These are phyloP conservation scores for Pharnaceum exiguum DNA, from an alignment of 148 eudicot genomes.

Conservation along the genomic window DNA sequence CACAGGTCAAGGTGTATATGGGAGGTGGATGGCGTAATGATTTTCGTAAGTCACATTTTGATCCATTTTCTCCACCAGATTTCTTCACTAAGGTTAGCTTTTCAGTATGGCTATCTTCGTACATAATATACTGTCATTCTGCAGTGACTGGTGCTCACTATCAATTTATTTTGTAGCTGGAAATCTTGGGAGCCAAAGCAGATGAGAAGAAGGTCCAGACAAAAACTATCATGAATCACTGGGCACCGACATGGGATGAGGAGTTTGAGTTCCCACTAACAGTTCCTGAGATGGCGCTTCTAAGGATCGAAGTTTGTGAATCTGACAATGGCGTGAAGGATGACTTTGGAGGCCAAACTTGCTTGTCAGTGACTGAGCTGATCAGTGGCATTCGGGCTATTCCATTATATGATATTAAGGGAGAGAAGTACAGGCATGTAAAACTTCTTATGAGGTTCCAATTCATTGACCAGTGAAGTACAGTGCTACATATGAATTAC, in stretches of 20 bases:
- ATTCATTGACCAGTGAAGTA: neutral
- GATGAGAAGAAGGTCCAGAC: constrained; percentile 37
- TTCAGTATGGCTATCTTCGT: no score
- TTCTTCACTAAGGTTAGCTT: constrained; percentile 42
- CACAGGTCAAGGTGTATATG: constrained; percentile 42
- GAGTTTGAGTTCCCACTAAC: constrained; percentile 40
- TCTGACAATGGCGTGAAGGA: constrained; percentile 40
- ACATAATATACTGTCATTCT: no score
- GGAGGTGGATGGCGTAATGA: constrained; percentile 56
- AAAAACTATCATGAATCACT: constrained; percentile 36
- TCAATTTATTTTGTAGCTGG: constrained; percentile 25
- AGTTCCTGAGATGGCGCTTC: constrained; percentile 50
- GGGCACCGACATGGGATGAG: constrained; percentile 48
- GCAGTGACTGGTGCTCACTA: neutral
- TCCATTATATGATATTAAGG: constrained; percentile 34
- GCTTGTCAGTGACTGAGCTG: constrained; percentile 41
- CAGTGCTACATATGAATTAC: neutral
- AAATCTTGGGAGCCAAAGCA: constrained; percentile 41
- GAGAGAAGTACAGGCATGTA: constrained; percentile 33
- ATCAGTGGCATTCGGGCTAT: constrained; percentile 42
- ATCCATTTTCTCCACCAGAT: constrained; percentile 53
- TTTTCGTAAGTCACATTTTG: constrained; percentile 45
- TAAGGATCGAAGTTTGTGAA: constrained; percentile 45
- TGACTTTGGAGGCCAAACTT: constrained; percentile 58
- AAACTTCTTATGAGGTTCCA: constrained; percentile 34